phyloP scores from a whole-genome alignment of 73 alveolate genomes.

The Paramecium sexaurelia region DNA sequence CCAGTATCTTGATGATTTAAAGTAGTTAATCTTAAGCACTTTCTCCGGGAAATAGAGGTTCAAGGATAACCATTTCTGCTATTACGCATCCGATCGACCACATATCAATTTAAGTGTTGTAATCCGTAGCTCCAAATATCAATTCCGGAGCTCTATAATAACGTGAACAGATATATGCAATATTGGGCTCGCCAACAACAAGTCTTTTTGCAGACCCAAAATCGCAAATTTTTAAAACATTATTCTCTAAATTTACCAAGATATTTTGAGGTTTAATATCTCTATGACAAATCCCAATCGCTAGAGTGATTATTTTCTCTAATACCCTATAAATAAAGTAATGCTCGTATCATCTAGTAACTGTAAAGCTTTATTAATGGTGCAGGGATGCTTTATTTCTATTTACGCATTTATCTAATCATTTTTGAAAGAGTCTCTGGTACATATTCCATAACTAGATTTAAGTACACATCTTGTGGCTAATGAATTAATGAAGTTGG shows the following conservation, averaged over 20 bases:
- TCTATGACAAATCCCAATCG: slow-evolving; percentile 84
- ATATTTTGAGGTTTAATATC: slow-evolving; percentile 84
- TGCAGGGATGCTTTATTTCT: slow-evolving; percentile 76
- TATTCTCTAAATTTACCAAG: slow-evolving; percentile 67
- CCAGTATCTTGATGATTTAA: slow-evolving; percentile 89
- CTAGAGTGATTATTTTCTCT: neutral
- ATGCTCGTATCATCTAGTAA: slow-evolving; percentile 85
- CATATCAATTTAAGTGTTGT: slow-evolving; percentile 81
- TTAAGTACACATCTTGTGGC: slow-evolving; percentile 84
- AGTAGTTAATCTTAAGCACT: slow-evolving; percentile 85
- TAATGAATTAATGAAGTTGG: neutral
- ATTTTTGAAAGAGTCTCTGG: slow-evolving; percentile 86
- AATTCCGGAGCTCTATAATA: slow-evolving; percentile 86
- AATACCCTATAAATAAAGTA: slow-evolving; percentile 79
- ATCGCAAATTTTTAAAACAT: slow-evolving; percentile 78
- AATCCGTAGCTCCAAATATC: slow-evolving; percentile 79
- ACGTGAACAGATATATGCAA: slow-evolving; percentile 85
- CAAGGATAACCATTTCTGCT: slow-evolving; percentile 86
- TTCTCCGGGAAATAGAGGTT: slow-evolving; percentile 90
- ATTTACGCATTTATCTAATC: slow-evolving; percentile 75
- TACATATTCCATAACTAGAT: slow-evolving; percentile 92
- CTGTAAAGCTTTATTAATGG: slow-evolving; percentile 87
- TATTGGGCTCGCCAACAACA: slow-evolving; percentile 83
- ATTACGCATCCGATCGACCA: slow-evolving; percentile 95
- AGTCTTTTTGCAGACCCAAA: slow-evolving; percentile 91